Conservation (phyloP, 192 early-diverging fungal species). For the Phycomyces nitens region DNA sequence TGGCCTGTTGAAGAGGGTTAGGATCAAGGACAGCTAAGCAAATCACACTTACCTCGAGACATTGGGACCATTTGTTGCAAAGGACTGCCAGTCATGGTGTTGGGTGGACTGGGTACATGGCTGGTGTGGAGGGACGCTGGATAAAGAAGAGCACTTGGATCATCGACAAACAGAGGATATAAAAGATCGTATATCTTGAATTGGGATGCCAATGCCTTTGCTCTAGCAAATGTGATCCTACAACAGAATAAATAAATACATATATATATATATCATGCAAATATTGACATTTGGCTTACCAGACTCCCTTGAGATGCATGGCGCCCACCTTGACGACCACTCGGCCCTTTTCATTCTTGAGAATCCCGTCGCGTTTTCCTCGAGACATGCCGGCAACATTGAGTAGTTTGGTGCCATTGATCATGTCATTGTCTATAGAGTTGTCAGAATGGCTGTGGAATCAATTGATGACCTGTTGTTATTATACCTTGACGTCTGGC, state of each 20-base stretch:
- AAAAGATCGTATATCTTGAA: conserved; percentile 71
- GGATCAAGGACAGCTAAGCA: too few relatives aligned
- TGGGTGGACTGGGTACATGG: too few relatives aligned
- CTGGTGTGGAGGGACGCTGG: neutral
- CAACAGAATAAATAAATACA: neutral
- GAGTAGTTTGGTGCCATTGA: conserved; percentile 83
- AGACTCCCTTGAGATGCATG: conserved; percentile 86
- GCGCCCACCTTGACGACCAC: conserved; percentile 84
- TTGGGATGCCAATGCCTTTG: conserved; percentile 62
- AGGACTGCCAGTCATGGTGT: too few relatives aligned
- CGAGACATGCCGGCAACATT: conserved; percentile 87
- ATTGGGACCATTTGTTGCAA: too few relatives aligned
- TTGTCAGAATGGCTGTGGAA: too few relatives aligned
- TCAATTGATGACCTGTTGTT: too few relatives aligned
- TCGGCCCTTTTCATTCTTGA: conserved; percentile 84
- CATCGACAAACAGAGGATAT: conserved; percentile 73
- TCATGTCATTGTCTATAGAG: conserved; percentile 81
- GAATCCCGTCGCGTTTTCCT: conserved; percentile 80
- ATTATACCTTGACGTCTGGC: conserved; percentile 66
- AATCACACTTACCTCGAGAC: too few relatives aligned
- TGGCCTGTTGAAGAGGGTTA: too few relatives aligned
- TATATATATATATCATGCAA: too few relatives aligned
- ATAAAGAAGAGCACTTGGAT: conserved; percentile 66
- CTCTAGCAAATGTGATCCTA: conserved; percentile 65
- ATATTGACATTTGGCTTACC: too few relatives aligned